Percentiles rank a stretch among this genome's conserved stretches.
Evolutionary conservation across 192 early-diverging fungal genomes (phyloP).

Genomic region (Phlyctochytrium bullatum): DNA sequence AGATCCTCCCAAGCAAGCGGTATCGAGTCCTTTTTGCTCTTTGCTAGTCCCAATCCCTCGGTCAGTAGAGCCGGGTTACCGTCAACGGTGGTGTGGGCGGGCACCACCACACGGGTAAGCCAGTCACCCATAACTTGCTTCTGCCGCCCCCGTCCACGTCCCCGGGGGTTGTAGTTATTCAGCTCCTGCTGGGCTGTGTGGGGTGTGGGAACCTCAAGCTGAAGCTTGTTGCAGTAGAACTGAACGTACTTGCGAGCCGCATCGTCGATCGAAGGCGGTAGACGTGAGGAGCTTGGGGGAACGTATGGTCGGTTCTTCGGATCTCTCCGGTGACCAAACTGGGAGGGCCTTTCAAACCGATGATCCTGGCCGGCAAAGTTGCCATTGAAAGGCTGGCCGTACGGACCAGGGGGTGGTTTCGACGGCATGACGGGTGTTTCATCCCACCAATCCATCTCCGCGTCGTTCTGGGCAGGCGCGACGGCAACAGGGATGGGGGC

Average conservation of each 20-base stretch:
- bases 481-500: no score
- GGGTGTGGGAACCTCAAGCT: conserved; percentile 14
- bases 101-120: conserved; percentile 13
- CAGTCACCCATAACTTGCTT: conserved; percentile 8
- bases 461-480: no score
- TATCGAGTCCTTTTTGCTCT: conserved; percentile 13
- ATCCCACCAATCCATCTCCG: neutral
- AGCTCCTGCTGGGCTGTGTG: neutral
- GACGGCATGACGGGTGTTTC: neutral
- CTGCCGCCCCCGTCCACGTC: neutral
- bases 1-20: conserved; percentile 21
- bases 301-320: neutral
- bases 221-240: conserved; percentile 26
- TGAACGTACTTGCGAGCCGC: conserved; percentile 20
- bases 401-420: neutral
- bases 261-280: neutral
- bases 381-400: conserved; percentile 11
- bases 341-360: no score
- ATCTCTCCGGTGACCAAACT: no score
- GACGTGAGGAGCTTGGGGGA: neutral
- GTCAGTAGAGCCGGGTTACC: conserved; percentile 13
- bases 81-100: conserved; percentile 14
- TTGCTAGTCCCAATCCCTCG: neutral
- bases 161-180: neutral
- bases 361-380: conserved; percentile 13